Conservation (phyloP, 768 basidiomycete genomes). For the Amanita phalloides region DNA sequence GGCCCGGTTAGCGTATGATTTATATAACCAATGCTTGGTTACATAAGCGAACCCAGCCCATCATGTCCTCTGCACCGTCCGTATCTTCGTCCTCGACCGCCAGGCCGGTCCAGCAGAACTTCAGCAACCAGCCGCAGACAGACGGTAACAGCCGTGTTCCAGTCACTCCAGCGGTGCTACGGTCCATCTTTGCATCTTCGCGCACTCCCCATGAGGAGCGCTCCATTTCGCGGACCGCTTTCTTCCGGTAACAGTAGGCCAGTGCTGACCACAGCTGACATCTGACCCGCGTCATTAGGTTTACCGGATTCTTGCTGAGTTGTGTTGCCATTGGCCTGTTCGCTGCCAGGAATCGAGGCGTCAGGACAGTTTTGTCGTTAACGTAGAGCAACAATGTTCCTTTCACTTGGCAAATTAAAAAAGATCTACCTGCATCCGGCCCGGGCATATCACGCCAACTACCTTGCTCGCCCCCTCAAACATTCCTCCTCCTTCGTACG, state of each 20-base stretch:
- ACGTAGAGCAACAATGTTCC: constrained; percentile 8
- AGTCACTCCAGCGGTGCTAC: constrained; percentile 71
- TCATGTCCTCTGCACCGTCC: constrained; percentile 39
- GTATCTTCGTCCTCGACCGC: constrained; percentile 38
- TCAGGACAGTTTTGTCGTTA: constrained; percentile 64
- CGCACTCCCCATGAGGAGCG: constrained; percentile 75
- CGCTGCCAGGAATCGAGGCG: constrained; percentile 60
- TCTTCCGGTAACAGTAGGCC: constrained; percentile 53
- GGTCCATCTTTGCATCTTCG: constrained; percentile 82
- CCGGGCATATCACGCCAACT: constrained; percentile 44
- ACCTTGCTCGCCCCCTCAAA: constrained; percentile 46
- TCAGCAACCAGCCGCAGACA: constrained; percentile 27
- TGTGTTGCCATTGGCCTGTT: constrained; percentile 71
- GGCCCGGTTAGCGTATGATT: too few species aligned
- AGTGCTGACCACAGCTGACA: not conserved
- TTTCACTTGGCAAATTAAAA: constrained; percentile 15
- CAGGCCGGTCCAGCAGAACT: constrained; percentile 21
- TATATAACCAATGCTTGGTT: too few species aligned
- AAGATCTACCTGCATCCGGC: constrained; percentile 40
- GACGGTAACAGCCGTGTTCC: constrained; percentile 57
- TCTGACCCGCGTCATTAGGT: constrained; percentile 29
- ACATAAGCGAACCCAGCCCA: not conserved
- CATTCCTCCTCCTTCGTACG: constrained; percentile 45
- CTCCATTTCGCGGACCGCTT: constrained; percentile 74
- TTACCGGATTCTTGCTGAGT: constrained; percentile 74